Percentiles rank a stretch among this genome's conserved stretches.
These are phyloP conservation scores for Pezicula rhizophila DNA, from an alignment of 2,329 filamentous ascomycete genomes.

Conservation along the genomic window DNA sequence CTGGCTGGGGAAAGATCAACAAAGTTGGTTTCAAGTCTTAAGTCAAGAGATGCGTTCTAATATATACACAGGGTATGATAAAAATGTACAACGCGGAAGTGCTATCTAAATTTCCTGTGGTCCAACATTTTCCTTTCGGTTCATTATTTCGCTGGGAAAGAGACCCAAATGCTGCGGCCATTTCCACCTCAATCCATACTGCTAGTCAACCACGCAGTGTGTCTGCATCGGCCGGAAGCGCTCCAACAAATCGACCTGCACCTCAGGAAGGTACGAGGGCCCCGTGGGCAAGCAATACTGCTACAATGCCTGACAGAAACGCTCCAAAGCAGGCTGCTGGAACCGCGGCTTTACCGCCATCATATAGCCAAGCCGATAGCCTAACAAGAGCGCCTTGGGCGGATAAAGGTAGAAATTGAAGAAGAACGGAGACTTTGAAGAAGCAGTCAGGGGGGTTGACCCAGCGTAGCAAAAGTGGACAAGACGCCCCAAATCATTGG, in stretches of 20 bases:
- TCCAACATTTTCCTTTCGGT: constrained; percentile 91
- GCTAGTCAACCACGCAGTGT: constrained; percentile 41
- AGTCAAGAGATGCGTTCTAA: constrained; percentile 2
- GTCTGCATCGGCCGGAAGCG: constrained; percentile 6
- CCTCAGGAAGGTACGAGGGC: constrained; percentile 20
- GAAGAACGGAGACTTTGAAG: constrained; percentile 1
- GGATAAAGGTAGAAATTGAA: constrained; percentile 2
- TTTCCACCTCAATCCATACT: constrained; percentile 49
- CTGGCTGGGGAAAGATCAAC: constrained; percentile 98
- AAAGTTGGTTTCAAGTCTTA: constrained; percentile 44
- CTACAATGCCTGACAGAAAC: neutral
- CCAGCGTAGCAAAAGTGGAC: too few relatives aligned
- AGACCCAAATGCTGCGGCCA: constrained; percentile 53
- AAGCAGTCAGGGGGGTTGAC: neutral
- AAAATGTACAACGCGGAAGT: constrained; percentile 99
- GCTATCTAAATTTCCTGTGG: constrained; percentile 90
- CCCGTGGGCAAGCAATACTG: constrained; percentile 19
- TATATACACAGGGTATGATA: constrained; percentile 71
- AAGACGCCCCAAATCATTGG: neutral
- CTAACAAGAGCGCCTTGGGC: constrained; percentile 34
- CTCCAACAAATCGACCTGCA: constrained; percentile 10
- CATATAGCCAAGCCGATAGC: constrained; percentile 10
- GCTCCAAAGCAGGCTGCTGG: neutral
- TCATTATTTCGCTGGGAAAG: constrained; percentile 72
- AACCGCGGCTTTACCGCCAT: constrained; percentile 2